Percentiles rank a stretch among this genome's conserved stretches.
phyloP scores from a whole-genome alignment of 805 yeast genomes.

The Grigorovia jiainica region DNA sequence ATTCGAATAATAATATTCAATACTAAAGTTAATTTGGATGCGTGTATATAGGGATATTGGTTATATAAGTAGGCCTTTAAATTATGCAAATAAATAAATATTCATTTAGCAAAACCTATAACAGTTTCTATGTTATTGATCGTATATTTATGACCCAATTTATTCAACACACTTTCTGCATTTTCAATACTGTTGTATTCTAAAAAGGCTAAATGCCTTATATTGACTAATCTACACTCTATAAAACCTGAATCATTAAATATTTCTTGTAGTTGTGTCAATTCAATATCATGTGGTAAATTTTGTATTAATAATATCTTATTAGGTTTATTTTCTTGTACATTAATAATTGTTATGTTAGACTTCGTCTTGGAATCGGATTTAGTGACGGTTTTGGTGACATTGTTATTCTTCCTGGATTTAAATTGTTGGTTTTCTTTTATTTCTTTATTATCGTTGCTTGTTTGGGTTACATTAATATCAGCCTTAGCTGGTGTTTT shows the following conservation, averaged over 20 bases:
- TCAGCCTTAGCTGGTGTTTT: too few species aligned
- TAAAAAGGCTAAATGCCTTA: slow-evolving; percentile 66
- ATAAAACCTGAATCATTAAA: slow-evolving; percentile 55
- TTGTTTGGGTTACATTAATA: not conserved
- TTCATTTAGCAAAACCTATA: slow-evolving; percentile 26
- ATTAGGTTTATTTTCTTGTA: slow-evolving; percentile 50
- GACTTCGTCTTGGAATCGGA: slow-evolving; percentile 4
- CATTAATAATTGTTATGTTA: slow-evolving; percentile 6
- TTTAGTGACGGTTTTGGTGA: not conserved
- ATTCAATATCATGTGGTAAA: slow-evolving; percentile 38
- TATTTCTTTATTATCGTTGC: not conserved
- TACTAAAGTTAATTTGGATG: too few species aligned
- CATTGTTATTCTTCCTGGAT: not conserved
- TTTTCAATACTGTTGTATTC: slow-evolving; percentile 54
- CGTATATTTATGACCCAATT: slow-evolving; percentile 9
- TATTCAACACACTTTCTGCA: slow-evolving; percentile 31
- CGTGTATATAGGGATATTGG: not conserved
- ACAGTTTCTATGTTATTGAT: slow-evolving; percentile 11
- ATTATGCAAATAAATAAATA: not conserved
- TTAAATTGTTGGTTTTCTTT: too few species aligned
- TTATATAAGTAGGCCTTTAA: not conserved
- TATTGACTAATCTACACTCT: slow-evolving; percentile 56
- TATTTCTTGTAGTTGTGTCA: slow-evolving; percentile 32
- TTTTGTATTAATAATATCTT: slow-evolving; percentile 58
- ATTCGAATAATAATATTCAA: too few species aligned